phyloP scores from a whole-genome alignment of 306 rosid species.

The Ziziphus jujuba region DNA sequence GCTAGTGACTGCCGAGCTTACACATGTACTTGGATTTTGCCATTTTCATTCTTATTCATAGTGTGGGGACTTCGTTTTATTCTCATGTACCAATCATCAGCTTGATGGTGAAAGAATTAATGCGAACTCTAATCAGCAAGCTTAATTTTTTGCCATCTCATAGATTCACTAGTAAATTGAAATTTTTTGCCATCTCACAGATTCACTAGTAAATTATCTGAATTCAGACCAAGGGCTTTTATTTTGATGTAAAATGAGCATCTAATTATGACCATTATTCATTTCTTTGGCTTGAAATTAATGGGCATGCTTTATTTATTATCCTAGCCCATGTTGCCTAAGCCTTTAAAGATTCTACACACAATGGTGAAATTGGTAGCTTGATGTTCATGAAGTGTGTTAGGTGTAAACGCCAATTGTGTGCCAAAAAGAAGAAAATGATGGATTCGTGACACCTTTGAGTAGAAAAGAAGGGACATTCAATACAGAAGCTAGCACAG shows the following conservation, averaged over 20 bases:
- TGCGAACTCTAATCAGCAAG: too few species aligned
- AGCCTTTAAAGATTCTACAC: neutral
- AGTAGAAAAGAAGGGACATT: conserved; percentile 65
- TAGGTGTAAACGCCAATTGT: conserved; percentile 44
- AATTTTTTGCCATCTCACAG: too few species aligned
- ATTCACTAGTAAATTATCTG: too few species aligned
- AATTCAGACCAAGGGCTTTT: neutral
- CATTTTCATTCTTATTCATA: too few species aligned
- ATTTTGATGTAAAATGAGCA: conserved; percentile 18
- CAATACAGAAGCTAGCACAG: conserved; percentile 24
- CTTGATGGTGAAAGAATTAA: too few species aligned
- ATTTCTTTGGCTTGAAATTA: too few species aligned
- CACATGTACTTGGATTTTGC: neutral
- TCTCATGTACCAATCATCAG: too few species aligned
- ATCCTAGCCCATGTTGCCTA: neutral
- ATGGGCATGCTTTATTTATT: too few species aligned
- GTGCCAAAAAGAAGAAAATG: conserved; percentile 35
- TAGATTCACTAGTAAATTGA: too few species aligned
- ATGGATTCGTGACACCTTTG: conserved; percentile 45
- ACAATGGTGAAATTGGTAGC: neutral
- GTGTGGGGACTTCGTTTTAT: too few species aligned
- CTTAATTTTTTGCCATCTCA: too few species aligned
- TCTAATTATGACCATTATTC: conserved; percentile 20
- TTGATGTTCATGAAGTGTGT: conserved; percentile 12
- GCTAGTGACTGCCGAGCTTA: conserved; percentile 20